Evolutionary conservation across 164 flowering plant genomes (phyloP), one percentile per base, ranked within the genome.

Genomic region (Taxillus chinensis): DNA sequence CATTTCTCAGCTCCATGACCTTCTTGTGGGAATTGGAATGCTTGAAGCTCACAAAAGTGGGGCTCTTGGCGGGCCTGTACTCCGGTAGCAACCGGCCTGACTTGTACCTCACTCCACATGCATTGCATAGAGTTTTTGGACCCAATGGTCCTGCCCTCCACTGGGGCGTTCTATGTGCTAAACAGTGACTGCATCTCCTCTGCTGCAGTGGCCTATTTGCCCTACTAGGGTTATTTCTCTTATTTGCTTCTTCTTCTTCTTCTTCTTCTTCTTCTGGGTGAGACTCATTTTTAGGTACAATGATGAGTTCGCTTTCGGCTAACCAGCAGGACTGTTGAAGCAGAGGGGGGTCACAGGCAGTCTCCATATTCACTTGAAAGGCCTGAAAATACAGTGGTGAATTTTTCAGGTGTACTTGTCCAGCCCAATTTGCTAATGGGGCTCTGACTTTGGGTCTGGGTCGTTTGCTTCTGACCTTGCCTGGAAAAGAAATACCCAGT

Each of bases 121-220:
- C 91, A 71, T 86, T 86, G 59, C 91, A 86, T 2, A 86, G 77
- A 3, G 91, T 86, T 46, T 82, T 86, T 41, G 88, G 88, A 3
- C 88, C 91, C 70, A 74, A 60, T 40, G 88, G 88, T 9, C 91
- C 91, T n/a, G 82, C 82, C 71, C 91, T 73, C 91, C 91, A 86
- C 48, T 83, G 86, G 60, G 88, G 88, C 59, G 88, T 86, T 75
- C 73, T 79, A 45, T 86, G 88, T 10, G 86, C 53, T 39, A 80
- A 63, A 67, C 91, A 86, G 73, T 86, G 91, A 62, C 65, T 76
- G 79, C 91, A 86, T 71, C 84, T 79, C 74, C 86, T 78, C 16
- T 70, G 63, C 73, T 73, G 80, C 67, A 65, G 71, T 12, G 42
- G 39, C 3, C 68, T 51, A 17, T 57, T 58, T 45, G 62, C 76